phyloP scores from a whole-genome alignment of 345 rosid genomes.

The Boechera retrofracta region DNA sequence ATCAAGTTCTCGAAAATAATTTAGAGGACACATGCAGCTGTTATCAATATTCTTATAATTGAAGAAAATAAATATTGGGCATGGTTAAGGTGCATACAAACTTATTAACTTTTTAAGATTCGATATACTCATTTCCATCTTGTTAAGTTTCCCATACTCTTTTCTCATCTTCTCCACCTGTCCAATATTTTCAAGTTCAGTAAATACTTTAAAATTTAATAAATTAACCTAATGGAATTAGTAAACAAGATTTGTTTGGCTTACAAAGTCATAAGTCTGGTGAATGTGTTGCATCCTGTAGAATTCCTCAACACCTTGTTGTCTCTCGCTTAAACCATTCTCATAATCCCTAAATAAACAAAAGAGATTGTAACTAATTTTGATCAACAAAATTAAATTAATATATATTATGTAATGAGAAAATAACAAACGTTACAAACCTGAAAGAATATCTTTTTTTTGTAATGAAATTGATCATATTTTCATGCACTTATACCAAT shows the following conservation, averaged over 20 bases:
- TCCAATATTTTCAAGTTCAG: neutral
- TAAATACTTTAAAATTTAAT: neutral
- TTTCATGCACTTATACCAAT: neutral
- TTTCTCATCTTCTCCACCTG: slow-evolving; percentile 60
- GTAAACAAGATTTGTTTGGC: slow-evolving; percentile 13
- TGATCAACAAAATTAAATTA: neutral
- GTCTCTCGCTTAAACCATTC: slow-evolving; percentile 51
- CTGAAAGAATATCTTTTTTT: slow-evolving; percentile 37
- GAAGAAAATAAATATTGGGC: too few species aligned
- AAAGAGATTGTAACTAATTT: neutral
- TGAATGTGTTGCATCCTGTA: slow-evolving; percentile 61
- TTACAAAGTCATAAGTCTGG: slow-evolving; percentile 65
- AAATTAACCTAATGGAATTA: neutral
- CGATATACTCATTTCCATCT: slow-evolving; percentile 57
- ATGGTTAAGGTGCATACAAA: too few species aligned
- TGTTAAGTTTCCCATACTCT: slow-evolving; percentile 56
- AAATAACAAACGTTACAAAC: slow-evolving; percentile 23
- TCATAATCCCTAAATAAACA: slow-evolving; percentile 46
- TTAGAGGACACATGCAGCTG: too few species aligned
- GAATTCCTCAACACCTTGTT: slow-evolving; percentile 59
- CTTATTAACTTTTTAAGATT: too few species aligned
- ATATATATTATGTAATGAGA: too few species aligned
- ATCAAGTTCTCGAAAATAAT: too few species aligned
- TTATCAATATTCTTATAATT: too few species aligned
- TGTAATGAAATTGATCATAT: neutral